Base-by-base conservation (phyloP, 495 filamentous ascomycete species). In the Penicillium psychrofluorescens region DNA sequence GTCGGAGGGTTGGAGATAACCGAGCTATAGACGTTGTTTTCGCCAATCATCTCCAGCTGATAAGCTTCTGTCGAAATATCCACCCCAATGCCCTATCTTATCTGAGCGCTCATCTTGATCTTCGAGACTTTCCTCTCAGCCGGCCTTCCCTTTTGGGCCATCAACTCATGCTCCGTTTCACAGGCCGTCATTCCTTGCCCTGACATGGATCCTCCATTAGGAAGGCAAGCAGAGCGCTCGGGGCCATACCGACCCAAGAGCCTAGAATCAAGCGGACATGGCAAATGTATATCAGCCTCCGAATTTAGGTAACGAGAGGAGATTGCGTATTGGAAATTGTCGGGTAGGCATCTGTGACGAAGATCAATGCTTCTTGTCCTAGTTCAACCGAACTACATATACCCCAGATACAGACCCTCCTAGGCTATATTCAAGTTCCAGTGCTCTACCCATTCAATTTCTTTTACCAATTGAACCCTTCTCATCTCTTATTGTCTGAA, bases 101-200 rank as follows among this genome's bases (percentile, higher is more conserved):
- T 11, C 36, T 7, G n/a, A 31, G 22, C 22, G 22, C 4, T 22
- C 22, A 22, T 3, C 22, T 22, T 6, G 2, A n/a, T n/a, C n/a
- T 22, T 22, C 22, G 22, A 22, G 22, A 33, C 34, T 15, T 45
- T 40, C 15, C 44, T 50, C 53, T 56, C 52, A 45, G 36, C 46
- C 40, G 50, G 51, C 44, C 62, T 63, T 61, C 59, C 56, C 38
- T 43, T 65, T 60, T 58, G 9, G 51, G 49, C 30, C 13, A 49
- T 33, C 6, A 22, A 4, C 6, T 22, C 22, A 22, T 0, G 22
- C 22, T 22, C 22, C 22, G 22, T 22, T 22, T 22, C 22, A 4
- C 22, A 22, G 4, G 22, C 4, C 22, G 22, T 22, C 22, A 36
- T 30, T 16, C 41, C 34, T 13, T 27, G 15, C 16, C 12, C 5